Conservation (phyloP, 2,329 filamentous ascomycete species). For the Lachnellula cervina region DNA sequence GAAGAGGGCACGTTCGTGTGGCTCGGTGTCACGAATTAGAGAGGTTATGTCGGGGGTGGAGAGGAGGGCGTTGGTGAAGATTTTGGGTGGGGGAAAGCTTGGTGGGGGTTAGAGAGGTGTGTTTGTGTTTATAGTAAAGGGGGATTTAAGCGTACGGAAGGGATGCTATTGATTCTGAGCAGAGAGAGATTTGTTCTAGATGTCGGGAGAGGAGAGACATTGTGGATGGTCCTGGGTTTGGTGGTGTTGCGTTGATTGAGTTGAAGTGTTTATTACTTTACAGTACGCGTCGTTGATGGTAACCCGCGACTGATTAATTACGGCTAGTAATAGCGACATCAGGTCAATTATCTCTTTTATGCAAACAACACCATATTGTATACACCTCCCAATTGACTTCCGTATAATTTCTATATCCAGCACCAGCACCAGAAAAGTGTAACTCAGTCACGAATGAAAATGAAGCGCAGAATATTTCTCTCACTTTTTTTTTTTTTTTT, state of each 20-base stretch:
- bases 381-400: not conserved
- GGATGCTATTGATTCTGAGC: constrained; percentile 70
- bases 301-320: not conserved
- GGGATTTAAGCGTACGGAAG: constrained; percentile 54
- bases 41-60: constrained; percentile 87
- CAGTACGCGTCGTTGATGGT: constrained; percentile 10
- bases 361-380: not conserved
- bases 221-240: constrained; percentile 19
- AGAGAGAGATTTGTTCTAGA: constrained; percentile 71
- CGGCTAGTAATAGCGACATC: not conserved
- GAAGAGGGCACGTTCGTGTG: constrained; percentile 91
- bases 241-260: not conserved
- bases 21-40: constrained; percentile 89
- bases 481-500: not conserved
- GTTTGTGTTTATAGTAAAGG: not conserved
- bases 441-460: not conserved
- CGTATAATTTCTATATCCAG: not conserved
- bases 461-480: not conserved
- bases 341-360: not conserved
- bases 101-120: constrained; percentile 12
- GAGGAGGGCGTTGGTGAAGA: constrained; percentile 91
- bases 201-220: constrained; percentile 69
- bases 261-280: constrained; percentile 5
- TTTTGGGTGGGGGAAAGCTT: constrained; percentile 85
- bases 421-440: not conserved